Conservation (phyloP, 495 filamentous ascomycete species). For the Darksidea phi region DNA sequence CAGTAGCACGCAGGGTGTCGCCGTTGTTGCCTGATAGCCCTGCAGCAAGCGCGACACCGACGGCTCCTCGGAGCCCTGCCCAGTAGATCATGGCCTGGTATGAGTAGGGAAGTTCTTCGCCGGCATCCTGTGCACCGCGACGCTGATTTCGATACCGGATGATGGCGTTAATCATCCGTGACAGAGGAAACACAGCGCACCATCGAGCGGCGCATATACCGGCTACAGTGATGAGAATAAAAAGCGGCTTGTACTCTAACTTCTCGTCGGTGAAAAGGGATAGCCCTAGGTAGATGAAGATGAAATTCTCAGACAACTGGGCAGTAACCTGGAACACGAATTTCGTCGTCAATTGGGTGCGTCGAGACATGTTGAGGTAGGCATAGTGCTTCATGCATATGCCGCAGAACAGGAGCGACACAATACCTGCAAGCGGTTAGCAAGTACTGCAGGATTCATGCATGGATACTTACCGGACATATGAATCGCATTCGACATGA, state of each 20-base stretch:
- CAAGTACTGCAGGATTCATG: not conserved
- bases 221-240: constrained; percentile 86
- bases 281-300: constrained; percentile 96
- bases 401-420: constrained; percentile 93
- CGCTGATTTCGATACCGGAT: constrained; percentile 84
- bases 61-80: constrained; percentile 93
- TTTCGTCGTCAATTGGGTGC: constrained; percentile 96
- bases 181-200: constrained; percentile 91
- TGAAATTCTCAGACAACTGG: constrained; percentile 97
- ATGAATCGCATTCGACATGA: constrained; percentile 89
- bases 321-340: constrained; percentile 94
- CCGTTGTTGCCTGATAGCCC: constrained; percentile 76
- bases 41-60: constrained; percentile 94
- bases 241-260: constrained; percentile 89
- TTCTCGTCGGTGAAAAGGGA: constrained; percentile 87
- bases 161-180: constrained; percentile 87
- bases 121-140: constrained; percentile 66
- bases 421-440: constrained; percentile 67
- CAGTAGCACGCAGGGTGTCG: constrained; percentile 79
- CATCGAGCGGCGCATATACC: constrained; percentile 91
- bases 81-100: constrained; percentile 99
- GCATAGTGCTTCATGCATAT: constrained; percentile 98
- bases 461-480: constrained; percentile 74
- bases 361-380: constrained; percentile 99
- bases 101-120: constrained; percentile 85